A percentile compares a stretch with the other conserved stretches of the same genome.
Evolutionary conservation across 108 stramenopile species (phyloP).

Genomic region (Skeletonema marinoi): DNA sequence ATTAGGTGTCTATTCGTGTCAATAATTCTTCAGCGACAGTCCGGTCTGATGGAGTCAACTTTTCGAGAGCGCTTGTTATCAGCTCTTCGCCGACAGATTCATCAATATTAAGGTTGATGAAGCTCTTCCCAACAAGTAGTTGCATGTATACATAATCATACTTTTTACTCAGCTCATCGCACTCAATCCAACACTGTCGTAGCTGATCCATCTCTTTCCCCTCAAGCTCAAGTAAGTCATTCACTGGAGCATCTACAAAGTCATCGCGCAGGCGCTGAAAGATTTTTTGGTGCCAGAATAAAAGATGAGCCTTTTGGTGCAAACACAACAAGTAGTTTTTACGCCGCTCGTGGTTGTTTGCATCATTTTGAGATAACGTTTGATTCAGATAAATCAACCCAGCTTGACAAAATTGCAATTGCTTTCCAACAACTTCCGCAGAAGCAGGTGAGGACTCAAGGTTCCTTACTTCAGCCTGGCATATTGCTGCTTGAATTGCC

Average conservation of each 20-base stretch:
- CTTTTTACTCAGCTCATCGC: constrained; percentile 16
- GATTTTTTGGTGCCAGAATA: constrained; percentile 18
- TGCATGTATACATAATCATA: constrained; percentile 16
- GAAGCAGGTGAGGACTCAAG: constrained; percentile 6
- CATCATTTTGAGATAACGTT: constrained; percentile 24
- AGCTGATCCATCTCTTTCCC: constrained; percentile 9
- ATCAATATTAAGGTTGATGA: constrained; percentile 8
- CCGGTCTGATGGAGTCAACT: constrained; percentile 6
- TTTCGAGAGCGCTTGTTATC: constrained; percentile 2
- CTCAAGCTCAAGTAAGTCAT: constrained; percentile 12
- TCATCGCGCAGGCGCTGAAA: not conserved
- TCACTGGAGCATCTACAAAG: constrained; percentile 7
- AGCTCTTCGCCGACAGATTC: constrained; percentile 5
- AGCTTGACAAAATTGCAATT: constrained; percentile 25
- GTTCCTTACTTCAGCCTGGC: constrained; percentile 15
- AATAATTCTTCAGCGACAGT: constrained; percentile 3
- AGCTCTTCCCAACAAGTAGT: constrained; percentile 10
- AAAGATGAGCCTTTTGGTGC: constrained; percentile 29
- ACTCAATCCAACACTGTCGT: constrained; percentile 5
- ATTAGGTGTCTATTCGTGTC: constrained; percentile 4
- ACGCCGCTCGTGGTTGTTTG: constrained; percentile 25
- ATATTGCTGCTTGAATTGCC: constrained; percentile 28
- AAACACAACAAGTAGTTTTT: constrained; percentile 30
- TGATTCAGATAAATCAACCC: constrained; percentile 31
- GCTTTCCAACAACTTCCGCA: constrained; percentile 10